A percentile compares a stretch with the other conserved stretches of the same genome.
These are phyloP conservation scores for Rhodotorula diobovata DNA, from an alignment of 768 basidiomycete genomes.

Conservation along the genomic window DNA sequence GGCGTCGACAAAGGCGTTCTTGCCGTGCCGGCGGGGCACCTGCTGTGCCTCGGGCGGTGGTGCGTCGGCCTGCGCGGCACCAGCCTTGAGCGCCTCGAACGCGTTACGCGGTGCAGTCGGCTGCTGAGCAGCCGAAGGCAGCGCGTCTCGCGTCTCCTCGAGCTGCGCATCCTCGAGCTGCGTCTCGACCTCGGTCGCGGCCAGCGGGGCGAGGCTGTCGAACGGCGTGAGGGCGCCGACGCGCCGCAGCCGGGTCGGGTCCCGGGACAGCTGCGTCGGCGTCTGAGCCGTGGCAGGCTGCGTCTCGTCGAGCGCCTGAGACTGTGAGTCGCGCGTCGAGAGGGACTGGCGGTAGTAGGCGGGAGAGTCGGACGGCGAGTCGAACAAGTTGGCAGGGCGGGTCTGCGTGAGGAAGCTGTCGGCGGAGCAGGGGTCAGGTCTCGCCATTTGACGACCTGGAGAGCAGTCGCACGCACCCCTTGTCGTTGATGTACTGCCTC, in stretches of 20 bases:
- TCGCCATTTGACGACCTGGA: accelerated
- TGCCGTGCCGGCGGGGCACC: neutral
- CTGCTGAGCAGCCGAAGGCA: constrained; percentile 21
- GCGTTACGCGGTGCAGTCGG: constrained; percentile 12
- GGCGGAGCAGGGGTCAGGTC: neutral
- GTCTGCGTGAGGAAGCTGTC: constrained; percentile 35
- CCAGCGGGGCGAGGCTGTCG: neutral
- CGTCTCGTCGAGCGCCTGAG: constrained; percentile 20
- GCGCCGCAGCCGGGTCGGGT: constrained; percentile 13
- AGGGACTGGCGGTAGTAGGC: constrained; percentile 4
- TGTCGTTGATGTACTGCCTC: constrained; percentile 37
- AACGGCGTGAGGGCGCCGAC: constrained; percentile 1
- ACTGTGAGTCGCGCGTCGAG: constrained; percentile 22
- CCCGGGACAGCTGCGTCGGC: constrained; percentile 14
- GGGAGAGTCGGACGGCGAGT: constrained; percentile 35
- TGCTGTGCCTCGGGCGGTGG: neutral
- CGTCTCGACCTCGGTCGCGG: constrained; percentile 3
- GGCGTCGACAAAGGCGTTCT: constrained; percentile 21
- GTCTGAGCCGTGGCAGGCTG: constrained; percentile 20
- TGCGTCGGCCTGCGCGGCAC: neutral
- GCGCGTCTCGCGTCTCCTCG: constrained; percentile 8
- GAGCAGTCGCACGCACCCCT: constrained; percentile 13
- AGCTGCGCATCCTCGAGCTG: constrained; percentile 15
- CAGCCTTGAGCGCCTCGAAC: constrained; percentile 16
- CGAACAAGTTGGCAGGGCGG: constrained; percentile 29